phyloP scores from a whole-genome alignment of 306 rosid species.

The Cucumis melo region DNA sequence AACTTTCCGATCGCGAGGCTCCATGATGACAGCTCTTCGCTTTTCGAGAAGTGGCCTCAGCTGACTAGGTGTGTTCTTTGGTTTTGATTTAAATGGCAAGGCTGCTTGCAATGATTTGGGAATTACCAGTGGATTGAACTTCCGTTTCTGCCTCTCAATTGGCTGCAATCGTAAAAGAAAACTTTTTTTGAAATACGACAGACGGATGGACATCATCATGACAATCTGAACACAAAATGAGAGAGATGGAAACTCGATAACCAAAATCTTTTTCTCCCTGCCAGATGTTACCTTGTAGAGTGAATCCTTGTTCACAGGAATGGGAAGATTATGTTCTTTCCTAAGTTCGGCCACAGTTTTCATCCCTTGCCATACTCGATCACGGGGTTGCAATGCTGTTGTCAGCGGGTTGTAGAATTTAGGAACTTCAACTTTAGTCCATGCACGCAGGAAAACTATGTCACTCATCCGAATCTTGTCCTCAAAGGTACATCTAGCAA shows the following conservation, averaged over 20 bases:
- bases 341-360: conserved; percentile 84
- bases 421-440: conserved; percentile 87
- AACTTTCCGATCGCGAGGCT: conserved; percentile 53
- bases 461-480: conserved; percentile 97
- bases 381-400: conserved; percentile 82
- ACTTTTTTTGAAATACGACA: not conserved
- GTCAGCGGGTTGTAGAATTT: conserved; percentile 63
- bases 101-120: conserved; percentile 52
- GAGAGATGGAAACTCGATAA: not conserved
- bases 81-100: conserved; percentile 72
- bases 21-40: conserved; percentile 65
- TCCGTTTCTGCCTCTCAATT: conserved; percentile 60
- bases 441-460: conserved; percentile 79
- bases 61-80: conserved; percentile 39
- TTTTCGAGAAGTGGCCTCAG: conserved; percentile 34
- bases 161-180: conserved; percentile 26
- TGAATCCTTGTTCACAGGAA: conserved; percentile 84
- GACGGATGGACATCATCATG: not conserved
- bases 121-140: conserved; percentile 79
- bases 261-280: not conserved
- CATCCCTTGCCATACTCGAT: conserved; percentile 78
- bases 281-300: conserved; percentile 49
- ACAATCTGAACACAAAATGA: not conserved
- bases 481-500: conserved; percentile 91
- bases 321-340: conserved; percentile 51